Conservation (phyloP, 495 filamentous ascomycete species). For the Penicillium robsamsonii region DNA sequence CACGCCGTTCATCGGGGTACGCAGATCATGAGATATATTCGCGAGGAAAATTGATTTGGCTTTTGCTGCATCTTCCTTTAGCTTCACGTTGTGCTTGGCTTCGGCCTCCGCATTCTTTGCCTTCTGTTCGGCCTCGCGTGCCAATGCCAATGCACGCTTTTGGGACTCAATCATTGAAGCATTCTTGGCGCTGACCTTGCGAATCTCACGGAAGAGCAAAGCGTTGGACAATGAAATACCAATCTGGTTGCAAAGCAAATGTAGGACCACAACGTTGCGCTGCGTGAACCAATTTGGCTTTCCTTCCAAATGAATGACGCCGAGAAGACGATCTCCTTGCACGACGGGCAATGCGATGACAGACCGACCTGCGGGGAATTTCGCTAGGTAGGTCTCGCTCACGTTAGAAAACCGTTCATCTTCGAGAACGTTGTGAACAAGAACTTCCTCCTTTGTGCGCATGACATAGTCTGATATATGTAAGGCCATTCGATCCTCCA, state of each 20-base stretch:
- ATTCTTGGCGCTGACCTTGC: slow-evolving; percentile 77
- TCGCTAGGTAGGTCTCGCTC: slow-evolving; percentile 63
- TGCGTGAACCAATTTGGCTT: slow-evolving; percentile 84
- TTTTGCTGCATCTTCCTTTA: slow-evolving; percentile 87
- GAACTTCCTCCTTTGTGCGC: slow-evolving; percentile 79
- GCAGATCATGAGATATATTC: slow-evolving; percentile 84
- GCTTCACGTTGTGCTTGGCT: slow-evolving; percentile 80
- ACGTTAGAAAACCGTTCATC: slow-evolving; percentile 89
- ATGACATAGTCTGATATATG: slow-evolving; percentile 80
- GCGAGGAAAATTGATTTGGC: slow-evolving; percentile 92
- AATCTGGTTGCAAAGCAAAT: slow-evolving; percentile 85
- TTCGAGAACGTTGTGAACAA: slow-evolving; percentile 75
- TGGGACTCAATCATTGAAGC: slow-evolving; percentile 85
- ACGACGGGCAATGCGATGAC: slow-evolving; percentile 84
- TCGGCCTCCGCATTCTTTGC: slow-evolving; percentile 78
- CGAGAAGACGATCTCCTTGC: slow-evolving; percentile 73
- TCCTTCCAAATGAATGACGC: slow-evolving; percentile 83
- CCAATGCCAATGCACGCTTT: slow-evolving; percentile 75
- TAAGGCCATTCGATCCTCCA: slow-evolving; percentile 67
- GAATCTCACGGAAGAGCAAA: slow-evolving; percentile 74
- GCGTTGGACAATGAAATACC: slow-evolving; percentile 87
- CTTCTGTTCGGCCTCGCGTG: slow-evolving; percentile 76
- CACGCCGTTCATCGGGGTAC: slow-evolving; percentile 84
- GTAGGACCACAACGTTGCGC: slow-evolving; percentile 78
- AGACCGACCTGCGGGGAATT: slow-evolving; percentile 68